phyloP scores from a whole-genome alignment of 352 stramenopile species.

The Salisapilia sapeloensis region DNA sequence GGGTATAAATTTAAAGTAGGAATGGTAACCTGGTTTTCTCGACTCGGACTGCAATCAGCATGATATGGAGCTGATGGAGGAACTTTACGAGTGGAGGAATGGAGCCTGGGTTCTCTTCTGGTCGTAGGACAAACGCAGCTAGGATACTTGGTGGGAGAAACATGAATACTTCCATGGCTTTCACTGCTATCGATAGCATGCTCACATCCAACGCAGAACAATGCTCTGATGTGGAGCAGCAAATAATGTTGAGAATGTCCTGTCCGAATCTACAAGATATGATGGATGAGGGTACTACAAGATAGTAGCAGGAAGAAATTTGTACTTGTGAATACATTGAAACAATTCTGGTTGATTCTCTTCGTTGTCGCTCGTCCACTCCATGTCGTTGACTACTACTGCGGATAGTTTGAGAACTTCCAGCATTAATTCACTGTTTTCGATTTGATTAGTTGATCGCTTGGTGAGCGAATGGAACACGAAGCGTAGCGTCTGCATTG shows the following conservation, averaged over 20 bases:
- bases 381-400: conserved; percentile 35
- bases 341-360: conserved; percentile 10
- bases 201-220: too few species aligned
- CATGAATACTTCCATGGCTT: conserved; percentile 43
- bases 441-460: too few species aligned
- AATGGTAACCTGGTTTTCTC: conserved; percentile 31
- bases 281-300: too few species aligned
- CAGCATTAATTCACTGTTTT: conserved; percentile 17
- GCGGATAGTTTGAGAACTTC: conserved; percentile 41
- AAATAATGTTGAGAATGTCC: conserved; percentile 23
- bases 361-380: conserved; percentile 19
- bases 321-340: conserved; percentile 9
- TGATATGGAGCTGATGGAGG: conserved; percentile 24
- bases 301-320: too few species aligned
- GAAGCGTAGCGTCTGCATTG: conserved; percentile 24
- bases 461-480: conserved; percentile 10
- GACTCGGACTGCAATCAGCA: conserved; percentile 33
- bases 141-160: conserved; percentile 23
- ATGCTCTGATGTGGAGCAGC: conserved; percentile 8
- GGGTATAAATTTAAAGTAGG: neutral
- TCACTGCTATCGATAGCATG: too few species aligned
- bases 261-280: conserved; percentile 31
- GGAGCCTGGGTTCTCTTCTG: conserved; percentile 4
- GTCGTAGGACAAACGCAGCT: conserved; percentile 21
- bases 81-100: conserved; percentile 8